phyloP scores from a whole-genome alignment of 306 rosid genomes.

The Parietaria judaica region DNA sequence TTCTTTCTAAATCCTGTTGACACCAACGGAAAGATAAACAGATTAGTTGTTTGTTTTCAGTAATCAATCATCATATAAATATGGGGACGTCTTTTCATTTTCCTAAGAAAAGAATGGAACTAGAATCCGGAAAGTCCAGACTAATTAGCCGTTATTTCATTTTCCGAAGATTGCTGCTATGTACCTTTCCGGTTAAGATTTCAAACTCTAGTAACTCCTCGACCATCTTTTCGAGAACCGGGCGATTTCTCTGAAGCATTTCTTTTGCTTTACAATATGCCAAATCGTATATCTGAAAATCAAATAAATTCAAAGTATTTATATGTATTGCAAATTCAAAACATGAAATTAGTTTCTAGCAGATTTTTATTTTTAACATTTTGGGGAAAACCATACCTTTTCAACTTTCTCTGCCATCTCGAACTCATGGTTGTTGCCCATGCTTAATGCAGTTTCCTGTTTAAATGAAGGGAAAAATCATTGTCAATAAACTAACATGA shows the following conservation, averaged over 20 bases:
- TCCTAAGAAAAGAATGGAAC: no score
- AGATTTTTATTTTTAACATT: constrained; percentile 1
- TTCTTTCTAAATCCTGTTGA: constrained; percentile 73
- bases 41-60: not conserved
- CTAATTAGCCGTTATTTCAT: no score
- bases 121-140: no score
- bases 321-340: not conserved
- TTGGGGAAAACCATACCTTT: constrained; percentile 29
- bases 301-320: not conserved
- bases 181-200: constrained; percentile 85
- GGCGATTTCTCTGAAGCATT: constrained; percentile 63
- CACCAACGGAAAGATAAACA: constrained; percentile 6
- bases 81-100: no score
- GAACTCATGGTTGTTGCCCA: constrained; percentile 80
- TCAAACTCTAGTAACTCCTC: constrained; percentile 81
- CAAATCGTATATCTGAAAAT: constrained; percentile 64
- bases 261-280: constrained; percentile 82
- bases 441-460: constrained; percentile 70
- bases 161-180: not conserved
- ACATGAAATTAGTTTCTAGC: not conserved
- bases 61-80: not conserved
- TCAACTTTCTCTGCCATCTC: constrained; percentile 87
- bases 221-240: constrained; percentile 74
- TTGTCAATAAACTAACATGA: constrained; percentile 10
- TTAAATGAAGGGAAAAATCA: constrained; percentile 17